phyloP scores from a whole-genome alignment of 306 rosid species.

The Trifolium repens region DNA sequence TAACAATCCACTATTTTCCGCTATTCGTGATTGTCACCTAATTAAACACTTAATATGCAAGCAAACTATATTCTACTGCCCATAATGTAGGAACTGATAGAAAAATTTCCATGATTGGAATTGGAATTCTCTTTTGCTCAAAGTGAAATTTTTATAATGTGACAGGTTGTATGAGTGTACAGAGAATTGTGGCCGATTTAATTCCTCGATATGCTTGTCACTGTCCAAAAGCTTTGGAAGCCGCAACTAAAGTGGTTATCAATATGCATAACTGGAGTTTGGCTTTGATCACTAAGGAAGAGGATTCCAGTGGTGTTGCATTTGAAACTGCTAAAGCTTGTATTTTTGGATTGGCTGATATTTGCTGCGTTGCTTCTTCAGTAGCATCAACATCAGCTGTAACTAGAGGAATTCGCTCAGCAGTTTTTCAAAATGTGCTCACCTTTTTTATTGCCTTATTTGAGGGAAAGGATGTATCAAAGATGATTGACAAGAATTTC shows the following conservation, averaged over 20 bases:
- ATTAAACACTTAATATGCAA: not conserved
- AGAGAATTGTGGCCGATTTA: conserved; percentile 83
- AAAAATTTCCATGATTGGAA: conserved; percentile 26
- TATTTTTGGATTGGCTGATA: conserved; percentile 70
- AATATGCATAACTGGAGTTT: conserved; percentile 78
- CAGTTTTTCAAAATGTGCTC: conserved; percentile 80
- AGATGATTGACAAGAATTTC: conserved; percentile 61
- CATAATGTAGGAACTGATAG: conserved; percentile 28
- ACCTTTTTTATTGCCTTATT: conserved; percentile 61
- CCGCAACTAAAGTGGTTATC: conserved; percentile 77
- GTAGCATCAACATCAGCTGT: conserved; percentile 75
- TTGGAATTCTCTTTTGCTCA: conserved; percentile 43
- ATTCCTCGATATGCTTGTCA: conserved; percentile 88
- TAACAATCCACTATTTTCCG: no score
- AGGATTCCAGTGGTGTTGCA: conserved; percentile 68
- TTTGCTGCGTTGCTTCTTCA: conserved; percentile 70
- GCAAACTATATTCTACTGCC: conserved; percentile 19
- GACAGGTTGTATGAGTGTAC: conserved; percentile 83
- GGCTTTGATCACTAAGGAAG: conserved; percentile 64
- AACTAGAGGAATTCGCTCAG: conserved; percentile 73
- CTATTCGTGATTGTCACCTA: not conserved
- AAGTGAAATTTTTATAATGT: conserved; percentile 32
- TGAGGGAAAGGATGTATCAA: conserved; percentile 73
- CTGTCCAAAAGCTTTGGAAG: conserved; percentile 89
- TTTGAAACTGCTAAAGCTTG: conserved; percentile 82